phyloP scores from a whole-genome alignment of 2,329 filamentous ascomycete species.

The Geosmithia morbida region DNA sequence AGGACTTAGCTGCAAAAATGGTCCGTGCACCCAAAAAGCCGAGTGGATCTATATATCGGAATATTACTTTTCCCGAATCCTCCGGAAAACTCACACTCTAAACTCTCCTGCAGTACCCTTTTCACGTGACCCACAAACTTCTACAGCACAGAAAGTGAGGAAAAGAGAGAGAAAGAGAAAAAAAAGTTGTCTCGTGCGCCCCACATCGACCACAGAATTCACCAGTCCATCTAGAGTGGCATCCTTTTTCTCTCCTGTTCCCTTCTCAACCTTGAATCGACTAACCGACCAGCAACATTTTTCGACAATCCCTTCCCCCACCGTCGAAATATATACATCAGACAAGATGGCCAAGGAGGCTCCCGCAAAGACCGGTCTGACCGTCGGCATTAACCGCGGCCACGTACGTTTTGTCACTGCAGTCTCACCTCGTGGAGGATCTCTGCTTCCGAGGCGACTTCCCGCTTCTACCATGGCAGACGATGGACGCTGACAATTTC shows the following conservation, averaged over 20 bases:
- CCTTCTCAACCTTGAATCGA: slow-evolving; percentile 9
- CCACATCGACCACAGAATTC: slow-evolving; percentile 1
- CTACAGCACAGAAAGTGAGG: not conserved
- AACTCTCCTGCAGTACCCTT: not conserved
- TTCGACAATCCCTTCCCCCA: slow-evolving; percentile 10
- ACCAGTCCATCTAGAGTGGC: slow-evolving; percentile 7
- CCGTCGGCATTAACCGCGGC: slow-evolving; percentile 48
- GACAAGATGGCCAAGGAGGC: slow-evolving; percentile 45
- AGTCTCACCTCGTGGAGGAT: slow-evolving; percentile 65
- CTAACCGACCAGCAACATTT: slow-evolving; percentile 15
- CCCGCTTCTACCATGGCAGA: slow-evolving; percentile 24
- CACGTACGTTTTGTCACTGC: slow-evolving; percentile 38
- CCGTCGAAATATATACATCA: not conserved
- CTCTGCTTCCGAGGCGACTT: slow-evolving; percentile 30
- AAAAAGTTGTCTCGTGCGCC: not conserved
- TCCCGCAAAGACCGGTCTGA: slow-evolving; percentile 41
- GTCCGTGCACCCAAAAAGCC: not conserved
- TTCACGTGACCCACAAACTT: slow-evolving; percentile 4
- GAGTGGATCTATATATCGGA: not conserved
- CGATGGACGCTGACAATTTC: slow-evolving; percentile 47
- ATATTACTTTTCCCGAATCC: not conserved
- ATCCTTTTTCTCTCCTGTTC: slow-evolving; percentile 6
- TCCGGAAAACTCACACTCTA: too few relatives aligned
- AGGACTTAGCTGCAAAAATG: too few relatives aligned
- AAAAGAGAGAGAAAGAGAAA: not conserved